Conservation (phyloP, 108 stramenopile genomes). For the Fragilaria radians region DNA sequence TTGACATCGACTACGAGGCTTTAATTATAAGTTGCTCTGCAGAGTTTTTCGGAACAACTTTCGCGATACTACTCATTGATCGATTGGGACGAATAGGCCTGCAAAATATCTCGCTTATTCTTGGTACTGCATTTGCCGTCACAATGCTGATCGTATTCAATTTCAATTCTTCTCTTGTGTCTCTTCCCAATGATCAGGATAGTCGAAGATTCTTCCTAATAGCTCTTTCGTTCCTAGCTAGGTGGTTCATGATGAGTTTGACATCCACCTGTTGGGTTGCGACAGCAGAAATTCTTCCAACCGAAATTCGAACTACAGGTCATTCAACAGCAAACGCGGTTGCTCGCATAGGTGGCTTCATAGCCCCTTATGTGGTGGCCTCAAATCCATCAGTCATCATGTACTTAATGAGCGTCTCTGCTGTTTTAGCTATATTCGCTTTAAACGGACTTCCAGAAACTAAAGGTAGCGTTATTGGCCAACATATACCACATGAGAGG, state of each 20-base stretch:
- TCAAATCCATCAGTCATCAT: too few species aligned
- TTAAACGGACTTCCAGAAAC: constrained; percentile 55
- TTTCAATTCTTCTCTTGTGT: too few species aligned
- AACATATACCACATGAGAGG: neutral
- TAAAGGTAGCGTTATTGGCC: constrained; percentile 39
- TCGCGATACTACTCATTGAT: constrained; percentile 54
- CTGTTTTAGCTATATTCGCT: constrained; percentile 26
- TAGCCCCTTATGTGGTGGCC: constrained; percentile 56
- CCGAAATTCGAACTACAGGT: constrained; percentile 71
- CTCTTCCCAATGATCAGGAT: neutral
- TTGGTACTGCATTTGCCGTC: constrained; percentile 48
- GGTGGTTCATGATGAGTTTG: constrained; percentile 69
- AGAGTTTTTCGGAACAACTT: constrained; percentile 53
- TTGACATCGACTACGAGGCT: constrained; percentile 65
- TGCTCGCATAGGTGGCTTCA: constrained; percentile 59
- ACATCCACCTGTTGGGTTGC: constrained; percentile 60
- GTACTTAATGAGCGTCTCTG: constrained; percentile 39
- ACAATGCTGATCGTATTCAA: too few species aligned
- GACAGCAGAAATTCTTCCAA: constrained; percentile 72
- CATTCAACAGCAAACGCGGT: constrained; percentile 72
- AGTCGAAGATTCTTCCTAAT: constrained; percentile 1
- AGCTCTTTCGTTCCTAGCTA: constrained; percentile 45
- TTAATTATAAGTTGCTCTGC: constrained; percentile 62
- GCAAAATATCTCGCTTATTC: constrained; percentile 40
- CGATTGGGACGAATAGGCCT: constrained; percentile 55